phyloP scores from a whole-genome alignment of 164 flowering plant species.

The Litsea cubeba region DNA sequence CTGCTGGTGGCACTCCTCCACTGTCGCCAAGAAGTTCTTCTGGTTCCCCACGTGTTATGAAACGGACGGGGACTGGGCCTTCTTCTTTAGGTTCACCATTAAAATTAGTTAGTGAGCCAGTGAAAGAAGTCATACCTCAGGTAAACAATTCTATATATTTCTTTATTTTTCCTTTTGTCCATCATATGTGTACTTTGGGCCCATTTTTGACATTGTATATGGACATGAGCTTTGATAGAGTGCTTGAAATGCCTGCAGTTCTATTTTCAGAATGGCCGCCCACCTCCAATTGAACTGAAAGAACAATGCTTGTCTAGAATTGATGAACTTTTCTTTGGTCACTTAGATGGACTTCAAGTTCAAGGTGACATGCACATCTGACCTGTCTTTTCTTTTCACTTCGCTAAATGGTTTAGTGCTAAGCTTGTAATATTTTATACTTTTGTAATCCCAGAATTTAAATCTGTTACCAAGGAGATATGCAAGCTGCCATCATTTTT shows the following conservation, averaged over 20 bases:
- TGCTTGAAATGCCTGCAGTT: slow-evolving; percentile 59
- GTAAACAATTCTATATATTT: slow-evolving; percentile 23
- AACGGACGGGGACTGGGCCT: slow-evolving; percentile 61
- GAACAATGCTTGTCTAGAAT: slow-evolving; percentile 61
- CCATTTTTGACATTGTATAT: neutral
- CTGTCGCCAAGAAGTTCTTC: slow-evolving; percentile 93
- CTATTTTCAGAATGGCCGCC: slow-evolving; percentile 92
- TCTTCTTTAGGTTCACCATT: slow-evolving; percentile 82
- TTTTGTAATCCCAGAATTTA: slow-evolving; percentile 54
- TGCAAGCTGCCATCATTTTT: slow-evolving; percentile 96
- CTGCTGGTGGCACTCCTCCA: slow-evolving; percentile 97
- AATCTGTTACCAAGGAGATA: slow-evolving; percentile 70
- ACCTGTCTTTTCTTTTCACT: no score
- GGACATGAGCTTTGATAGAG: slow-evolving; percentile 1
- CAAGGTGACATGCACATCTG: slow-evolving; percentile 47
- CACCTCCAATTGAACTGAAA: slow-evolving; percentile 74
- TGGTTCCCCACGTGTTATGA: slow-evolving; percentile 91
- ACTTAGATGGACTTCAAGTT: slow-evolving; percentile 65
- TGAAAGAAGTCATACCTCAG: slow-evolving; percentile 88
- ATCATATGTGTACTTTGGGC: neutral
- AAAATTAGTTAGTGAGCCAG: slow-evolving; percentile 81
- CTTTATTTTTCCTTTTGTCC: no score
- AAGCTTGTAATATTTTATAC: slow-evolving; percentile 5
- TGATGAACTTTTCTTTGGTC: slow-evolving; percentile 68
- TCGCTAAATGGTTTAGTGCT: neutral